A percentile compares a stretch with the other conserved stretches of the same genome.
Conservation (phyloP, 1,284 basidiomycete species). For the Ustilago bromivora region DNA sequence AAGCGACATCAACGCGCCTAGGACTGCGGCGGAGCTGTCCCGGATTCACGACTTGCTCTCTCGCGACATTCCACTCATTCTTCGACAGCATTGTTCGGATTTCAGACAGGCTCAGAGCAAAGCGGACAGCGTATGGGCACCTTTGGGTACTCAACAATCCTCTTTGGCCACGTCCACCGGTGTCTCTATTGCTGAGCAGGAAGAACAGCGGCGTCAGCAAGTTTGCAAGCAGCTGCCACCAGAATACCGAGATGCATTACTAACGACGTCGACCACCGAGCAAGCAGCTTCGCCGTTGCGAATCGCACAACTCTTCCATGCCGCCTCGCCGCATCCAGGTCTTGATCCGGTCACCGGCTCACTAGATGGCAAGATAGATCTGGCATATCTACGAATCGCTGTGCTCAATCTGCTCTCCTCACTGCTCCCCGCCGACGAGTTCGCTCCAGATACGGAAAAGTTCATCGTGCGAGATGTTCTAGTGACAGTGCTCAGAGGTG, state of each 20-base stretch:
- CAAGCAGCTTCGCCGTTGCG: slow-evolving; percentile 11
- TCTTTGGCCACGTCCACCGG: background rate
- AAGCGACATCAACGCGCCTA: slow-evolving; percentile 23
- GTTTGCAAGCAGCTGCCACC: slow-evolving; percentile 10
- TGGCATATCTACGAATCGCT: slow-evolving; percentile 39
- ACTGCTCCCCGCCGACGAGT: slow-evolving; percentile 46
- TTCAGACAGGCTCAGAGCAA: slow-evolving; percentile 32
- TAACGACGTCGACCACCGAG: background rate
- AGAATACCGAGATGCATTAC: slow-evolving; percentile 5
- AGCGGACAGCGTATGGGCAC: slow-evolving; percentile 34
- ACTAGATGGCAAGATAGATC: slow-evolving; percentile 43
- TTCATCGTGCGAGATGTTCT: slow-evolving; percentile 52
- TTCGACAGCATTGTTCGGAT: slow-evolving; percentile 44
- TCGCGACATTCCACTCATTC: slow-evolving; percentile 43
- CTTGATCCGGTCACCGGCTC: slow-evolving; percentile 22
- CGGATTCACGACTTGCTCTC: slow-evolving; percentile 37
- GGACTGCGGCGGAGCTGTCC: slow-evolving; percentile 9
- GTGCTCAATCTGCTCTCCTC: slow-evolving; percentile 36
- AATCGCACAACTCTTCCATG: slow-evolving; percentile 29
- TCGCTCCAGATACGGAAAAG: slow-evolving; percentile 46
- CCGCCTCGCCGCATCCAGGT: slow-evolving; percentile 42
- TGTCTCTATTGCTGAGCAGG: slow-evolving; percentile 10
- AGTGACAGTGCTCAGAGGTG: slow-evolving; percentile 44
- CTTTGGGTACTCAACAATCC: slow-evolving; percentile 15
- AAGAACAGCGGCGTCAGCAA: slow-evolving; percentile 20